These are phyloP conservation scores for Marasmius sp. DNA, from an alignment of 1,284 basidiomycete species.

Conservation along the genomic window DNA sequence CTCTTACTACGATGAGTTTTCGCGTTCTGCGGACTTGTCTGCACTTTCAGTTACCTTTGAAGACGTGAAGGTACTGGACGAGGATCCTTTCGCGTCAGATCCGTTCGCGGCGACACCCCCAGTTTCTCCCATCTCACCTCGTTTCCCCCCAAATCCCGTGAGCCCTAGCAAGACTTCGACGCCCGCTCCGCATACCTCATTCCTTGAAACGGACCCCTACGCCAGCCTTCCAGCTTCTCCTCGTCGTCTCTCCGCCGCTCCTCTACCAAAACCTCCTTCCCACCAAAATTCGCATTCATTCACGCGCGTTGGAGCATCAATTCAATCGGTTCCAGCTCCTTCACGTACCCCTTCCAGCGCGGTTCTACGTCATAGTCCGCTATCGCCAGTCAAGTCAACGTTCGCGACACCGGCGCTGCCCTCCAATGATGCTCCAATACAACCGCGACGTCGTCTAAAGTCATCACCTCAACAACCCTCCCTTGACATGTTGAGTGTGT, in stretches of 20 bases:
- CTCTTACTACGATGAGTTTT: slow-evolving; percentile 2
- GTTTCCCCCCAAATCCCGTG: not conserved
- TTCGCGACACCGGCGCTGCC: not conserved
- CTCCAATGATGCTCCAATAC: not conserved
- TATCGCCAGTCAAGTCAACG: not conserved
- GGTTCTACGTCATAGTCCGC: not conserved
- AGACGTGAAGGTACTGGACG: not conserved
- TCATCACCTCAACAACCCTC: not conserved
- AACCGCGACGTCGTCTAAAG: not conserved
- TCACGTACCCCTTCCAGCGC: not conserved
- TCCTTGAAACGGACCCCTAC: not conserved
- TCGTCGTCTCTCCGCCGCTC: not conserved
- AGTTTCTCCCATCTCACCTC: not conserved
- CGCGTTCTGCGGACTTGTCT: not conserved
- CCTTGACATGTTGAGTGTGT: not conserved
- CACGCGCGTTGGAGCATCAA: not conserved
- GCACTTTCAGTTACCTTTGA: not conserved
- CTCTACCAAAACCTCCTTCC: not conserved
- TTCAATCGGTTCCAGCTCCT: not conserved
- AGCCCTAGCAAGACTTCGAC: not conserved
- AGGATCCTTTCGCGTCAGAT: slow-evolving; percentile 2
- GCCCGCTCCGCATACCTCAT: not conserved
- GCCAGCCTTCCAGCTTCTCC: not conserved
- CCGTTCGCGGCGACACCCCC: slow-evolving; percentile 6
- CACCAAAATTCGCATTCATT: too few relatives aligned